These are phyloP conservation scores for Xylariaceae sp. DNA, from an alignment of 2,329 filamentous ascomycete genomes.

Conservation along the genomic window DNA sequence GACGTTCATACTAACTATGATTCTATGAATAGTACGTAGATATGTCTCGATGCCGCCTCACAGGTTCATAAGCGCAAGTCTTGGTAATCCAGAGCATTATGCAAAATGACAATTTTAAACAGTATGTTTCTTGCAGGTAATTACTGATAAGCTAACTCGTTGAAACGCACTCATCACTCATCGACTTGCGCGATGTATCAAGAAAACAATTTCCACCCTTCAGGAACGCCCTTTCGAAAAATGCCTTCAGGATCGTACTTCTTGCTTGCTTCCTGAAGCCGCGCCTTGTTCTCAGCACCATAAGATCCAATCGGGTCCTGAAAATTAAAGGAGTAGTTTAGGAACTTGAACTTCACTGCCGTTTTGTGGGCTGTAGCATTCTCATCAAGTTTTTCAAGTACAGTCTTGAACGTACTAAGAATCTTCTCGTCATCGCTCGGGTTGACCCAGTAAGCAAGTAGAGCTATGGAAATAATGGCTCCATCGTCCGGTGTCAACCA, in stretches of 20 bases:
- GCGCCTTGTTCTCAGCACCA: neutral
- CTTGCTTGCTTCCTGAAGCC: constrained; percentile 26
- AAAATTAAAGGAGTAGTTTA: constrained; percentile 29
- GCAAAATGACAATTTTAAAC: no score
- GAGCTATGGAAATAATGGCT: constrained; percentile 7
- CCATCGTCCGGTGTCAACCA: constrained; percentile 10
- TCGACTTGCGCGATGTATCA: no score
- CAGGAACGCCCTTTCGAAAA: constrained; percentile 30
- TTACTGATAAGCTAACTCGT: no score
- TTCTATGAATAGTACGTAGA: no score
- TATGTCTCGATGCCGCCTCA: no score
- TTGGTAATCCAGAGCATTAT: no score
- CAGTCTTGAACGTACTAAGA: neutral
- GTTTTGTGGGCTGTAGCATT: neutral
- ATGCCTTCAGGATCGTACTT: constrained; percentile 36
- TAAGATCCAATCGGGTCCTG: constrained; percentile 27
- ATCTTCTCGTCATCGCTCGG: constrained; percentile 22
- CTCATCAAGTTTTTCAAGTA: constrained; percentile 1
- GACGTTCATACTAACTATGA: no score
- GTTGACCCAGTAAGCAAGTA: constrained; percentile 20
- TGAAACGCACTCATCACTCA: no score
- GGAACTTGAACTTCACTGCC: constrained; percentile 17
- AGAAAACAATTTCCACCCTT: constrained; percentile 25
- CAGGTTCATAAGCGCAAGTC: no score
- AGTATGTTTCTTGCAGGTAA: no score